These are phyloP conservation scores for Schizosaccharomyces pombe DNA, from an alignment of 805 yeast species.

Conservation along the genomic window DNA sequence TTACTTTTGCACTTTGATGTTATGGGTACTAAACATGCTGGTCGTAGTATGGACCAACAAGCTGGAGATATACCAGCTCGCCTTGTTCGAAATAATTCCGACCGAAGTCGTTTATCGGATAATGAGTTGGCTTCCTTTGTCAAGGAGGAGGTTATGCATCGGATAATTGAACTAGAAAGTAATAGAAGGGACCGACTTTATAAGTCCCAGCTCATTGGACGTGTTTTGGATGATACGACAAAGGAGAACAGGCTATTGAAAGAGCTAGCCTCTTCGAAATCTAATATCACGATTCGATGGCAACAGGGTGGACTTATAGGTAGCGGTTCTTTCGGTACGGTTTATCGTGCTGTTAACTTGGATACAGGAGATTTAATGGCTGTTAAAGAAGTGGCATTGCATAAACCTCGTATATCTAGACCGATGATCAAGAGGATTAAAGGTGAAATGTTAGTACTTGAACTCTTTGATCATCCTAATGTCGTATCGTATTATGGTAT, in stretches of 20 bases:
- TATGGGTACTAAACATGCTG: slow-evolving; percentile 69
- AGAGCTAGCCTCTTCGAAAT: slow-evolving; percentile 66
- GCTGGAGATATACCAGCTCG: slow-evolving; percentile 33
- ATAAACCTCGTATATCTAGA: slow-evolving; percentile 63
- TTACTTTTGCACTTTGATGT: slow-evolving; percentile 89
- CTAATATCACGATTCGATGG: slow-evolving; percentile 86
- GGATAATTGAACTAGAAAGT: slow-evolving; percentile 40
- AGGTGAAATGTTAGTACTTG: slow-evolving; percentile 90
- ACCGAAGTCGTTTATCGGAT: slow-evolving; percentile 14
- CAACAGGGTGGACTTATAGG: slow-evolving; percentile 87
- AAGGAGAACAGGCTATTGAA: slow-evolving; percentile 71
- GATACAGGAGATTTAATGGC: slow-evolving; percentile 95
- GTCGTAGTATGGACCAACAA: not conserved
- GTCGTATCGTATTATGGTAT: slow-evolving; percentile 92
- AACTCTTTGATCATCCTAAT: slow-evolving; percentile 86
- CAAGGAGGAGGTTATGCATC: slow-evolving; percentile 43
- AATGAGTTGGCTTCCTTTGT: slow-evolving; percentile 33
- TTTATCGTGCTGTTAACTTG: slow-evolving; percentile 71
- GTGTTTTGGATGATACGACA: slow-evolving; percentile 70
- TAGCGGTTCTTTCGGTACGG: slow-evolving; percentile 88
- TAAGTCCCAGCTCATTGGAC: slow-evolving; percentile 42
- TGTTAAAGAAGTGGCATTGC: slow-evolving; percentile 81
- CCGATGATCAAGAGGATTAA: slow-evolving; percentile 70
- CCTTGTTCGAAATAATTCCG: slow-evolving; percentile 20
- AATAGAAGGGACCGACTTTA: slow-evolving; percentile 22